These are phyloP conservation scores for Mortierella hygrophila DNA, from an alignment of 192 early-diverging fungal species.

Conservation along the genomic window DNA sequence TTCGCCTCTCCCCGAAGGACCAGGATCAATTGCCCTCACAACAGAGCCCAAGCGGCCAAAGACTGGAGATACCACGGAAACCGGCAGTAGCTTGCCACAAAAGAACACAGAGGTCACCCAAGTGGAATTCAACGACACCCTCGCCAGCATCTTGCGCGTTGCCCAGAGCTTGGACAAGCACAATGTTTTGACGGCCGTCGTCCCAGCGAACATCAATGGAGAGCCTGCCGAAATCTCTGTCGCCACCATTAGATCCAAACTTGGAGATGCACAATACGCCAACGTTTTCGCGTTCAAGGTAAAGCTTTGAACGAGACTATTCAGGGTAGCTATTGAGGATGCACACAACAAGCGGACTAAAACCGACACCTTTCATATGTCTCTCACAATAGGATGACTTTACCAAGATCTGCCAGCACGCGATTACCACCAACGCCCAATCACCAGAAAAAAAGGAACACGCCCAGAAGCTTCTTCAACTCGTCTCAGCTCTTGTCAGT, in stretches of 20 bases:
- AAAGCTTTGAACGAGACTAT: not conserved
- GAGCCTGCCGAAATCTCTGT: constrained; percentile 16
- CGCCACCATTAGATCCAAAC: constrained; percentile 20
- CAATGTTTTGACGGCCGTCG: constrained; percentile 3
- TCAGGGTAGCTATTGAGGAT: not conserved
- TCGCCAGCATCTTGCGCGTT: constrained; percentile 31
- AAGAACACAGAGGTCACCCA: constrained; percentile 42
- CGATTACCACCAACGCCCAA: constrained; percentile 1
- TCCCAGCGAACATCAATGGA: constrained; percentile 21
- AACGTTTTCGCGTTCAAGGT: constrained; percentile 41
- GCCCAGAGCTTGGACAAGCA: constrained; percentile 34
- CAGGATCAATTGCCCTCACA: constrained; percentile 21
- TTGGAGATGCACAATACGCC: constrained; percentile 28
- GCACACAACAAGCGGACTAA: not conserved
- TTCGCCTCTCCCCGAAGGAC: constrained; percentile 31
- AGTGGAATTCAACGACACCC: constrained; percentile 37
- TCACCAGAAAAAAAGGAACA: constrained; percentile 21
- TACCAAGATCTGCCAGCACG: constrained; percentile 21
- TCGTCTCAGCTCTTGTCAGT: constrained; percentile 30
- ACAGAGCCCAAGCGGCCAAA: constrained; percentile 44
- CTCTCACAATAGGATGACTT: constrained; percentile 29
- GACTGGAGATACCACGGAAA: constrained; percentile 28
- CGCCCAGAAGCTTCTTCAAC: constrained; percentile 30
- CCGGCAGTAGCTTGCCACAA: not conserved
- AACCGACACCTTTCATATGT: not conserved